A percentile compares a stretch with the other conserved stretches of the same genome.
phyloP scores from a whole-genome alignment of 768 basidiomycete species.

The Lentinula sp. region DNA sequence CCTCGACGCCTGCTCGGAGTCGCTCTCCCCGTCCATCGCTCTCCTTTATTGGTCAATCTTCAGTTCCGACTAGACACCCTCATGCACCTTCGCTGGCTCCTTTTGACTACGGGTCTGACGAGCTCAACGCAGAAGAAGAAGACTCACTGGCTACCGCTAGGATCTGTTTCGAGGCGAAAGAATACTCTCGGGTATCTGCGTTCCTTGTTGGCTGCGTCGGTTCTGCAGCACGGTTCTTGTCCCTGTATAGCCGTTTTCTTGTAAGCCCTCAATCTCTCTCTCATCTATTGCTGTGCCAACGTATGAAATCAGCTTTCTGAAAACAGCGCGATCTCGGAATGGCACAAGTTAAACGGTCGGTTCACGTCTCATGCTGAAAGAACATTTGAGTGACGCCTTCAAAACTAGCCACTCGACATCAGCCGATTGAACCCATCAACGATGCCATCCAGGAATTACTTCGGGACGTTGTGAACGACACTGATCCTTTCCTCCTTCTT shows the following conservation, averaged over 20 bases:
- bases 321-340: slow-evolving; percentile 73
- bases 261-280: slow-evolving; percentile 40
- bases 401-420: slow-evolving; percentile 56
- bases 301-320: slow-evolving; percentile 60
- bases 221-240: slow-evolving; percentile 69
- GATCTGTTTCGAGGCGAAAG: slow-evolving; percentile 68
- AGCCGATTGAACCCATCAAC: slow-evolving; percentile 65
- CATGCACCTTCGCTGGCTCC: slow-evolving; percentile 27
- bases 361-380: slow-evolving; percentile 6
- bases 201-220: slow-evolving; percentile 61
- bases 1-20: slow-evolving; percentile 52
- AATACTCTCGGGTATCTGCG: slow-evolving; percentile 69
- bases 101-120: slow-evolving; percentile 30
- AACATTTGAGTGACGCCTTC: slow-evolving; percentile 1
- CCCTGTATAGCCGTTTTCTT: slow-evolving; percentile 77
- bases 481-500: slow-evolving; percentile 81
- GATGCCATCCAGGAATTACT: slow-evolving; percentile 51
- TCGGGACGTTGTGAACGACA: slow-evolving; percentile 45
- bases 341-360: slow-evolving; percentile 79
- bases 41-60: slow-evolving; percentile 26
- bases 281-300: not conserved
- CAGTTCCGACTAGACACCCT: slow-evolving; percentile 21
- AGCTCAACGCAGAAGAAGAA: slow-evolving; percentile 55
- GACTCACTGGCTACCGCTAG: slow-evolving; percentile 71
- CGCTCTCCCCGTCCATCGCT: slow-evolving; percentile 32